A percentile compares a stretch with the other conserved stretches of the same genome.
phyloP scores from a whole-genome alignment of 1,139 yeast genomes.

The Tardiomyces digboiensis region DNA sequence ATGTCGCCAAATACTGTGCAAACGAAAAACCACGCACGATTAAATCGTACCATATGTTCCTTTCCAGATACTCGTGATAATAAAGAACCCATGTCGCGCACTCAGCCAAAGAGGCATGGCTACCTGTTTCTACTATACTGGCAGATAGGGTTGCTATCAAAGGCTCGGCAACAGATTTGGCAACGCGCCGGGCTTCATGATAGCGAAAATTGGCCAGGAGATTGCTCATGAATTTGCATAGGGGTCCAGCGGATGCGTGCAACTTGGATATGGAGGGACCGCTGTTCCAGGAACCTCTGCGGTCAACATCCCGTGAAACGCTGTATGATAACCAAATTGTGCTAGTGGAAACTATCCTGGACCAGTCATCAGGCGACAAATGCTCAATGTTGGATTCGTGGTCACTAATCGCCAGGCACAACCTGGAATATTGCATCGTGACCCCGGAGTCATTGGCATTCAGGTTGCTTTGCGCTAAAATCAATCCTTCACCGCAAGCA shows the following conservation, averaged over 20 bases:
- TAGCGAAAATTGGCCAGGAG: neutral
- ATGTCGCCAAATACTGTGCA: neutral
- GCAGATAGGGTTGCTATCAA: neutral
- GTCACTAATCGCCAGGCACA: neutral
- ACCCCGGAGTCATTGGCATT: too few species aligned
- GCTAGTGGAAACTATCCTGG: neutral
- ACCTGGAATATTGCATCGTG: neutral
- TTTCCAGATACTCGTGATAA: conserved; percentile 1
- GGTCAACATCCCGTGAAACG: neutral
- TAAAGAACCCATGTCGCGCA: neutral
- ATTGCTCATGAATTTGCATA: neutral
- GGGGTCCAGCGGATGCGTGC: neutral
- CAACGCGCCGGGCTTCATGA: neutral
- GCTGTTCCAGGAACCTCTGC: neutral
- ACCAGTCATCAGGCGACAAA: neutral
- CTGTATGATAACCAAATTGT: neutral
- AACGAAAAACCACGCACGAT: neutral
- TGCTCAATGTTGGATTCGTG: neutral
- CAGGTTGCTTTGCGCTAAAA: neutral
- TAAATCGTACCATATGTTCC: neutral
- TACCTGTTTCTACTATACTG: neutral
- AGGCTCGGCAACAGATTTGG: neutral
- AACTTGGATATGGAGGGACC: neutral
- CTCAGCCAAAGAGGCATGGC: neutral
- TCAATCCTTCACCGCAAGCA: neutral